Evolutionary conservation across 2,329 filamentous ascomycete genomes (phyloP), one percentile per base, ranked within the genome.

Genomic region (Penicillium sp.): DNA sequence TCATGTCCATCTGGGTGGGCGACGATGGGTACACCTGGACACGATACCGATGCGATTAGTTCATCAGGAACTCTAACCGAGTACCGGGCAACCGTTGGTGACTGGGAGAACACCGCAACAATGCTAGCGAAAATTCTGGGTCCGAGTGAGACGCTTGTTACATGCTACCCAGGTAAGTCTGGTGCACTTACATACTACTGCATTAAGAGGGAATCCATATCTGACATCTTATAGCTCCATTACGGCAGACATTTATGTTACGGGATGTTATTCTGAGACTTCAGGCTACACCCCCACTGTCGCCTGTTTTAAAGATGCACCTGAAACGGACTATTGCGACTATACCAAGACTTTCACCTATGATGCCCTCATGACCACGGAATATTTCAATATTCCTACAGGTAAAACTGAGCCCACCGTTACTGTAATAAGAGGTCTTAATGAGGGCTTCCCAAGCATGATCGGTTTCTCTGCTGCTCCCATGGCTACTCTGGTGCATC

Each of bases 1-100:
- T 53, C 61, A 43, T 64, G 60, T 35, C 62, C 62, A 1, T 53
- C 56, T 2, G 60, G 55, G n/a, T 64, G 62, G 62, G 35, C n/a
- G 5, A 61, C 58, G 0, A 49, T 57, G 2, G 62, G 62, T 10
- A 7, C 50, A 4, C 56, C 54, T 5, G 39, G 50, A 13, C 58
- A 53, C 9, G 45, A 57, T 31, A 53, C n/a, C 3, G 26, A 48
- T 5, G 21, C 43, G 1, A n/a, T 55, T 0, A 55, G n/a, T 19
- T 42, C 26, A 2, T 59, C 59, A 10, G 62, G 59, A 2, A 13
- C 39, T n/a, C 11, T 47, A 45, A 46, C n/a, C n/a, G 13, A 11
- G 5, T 16, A 29, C 25, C 21, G n/a, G 19, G n/a, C 10, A 2
- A 13, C 4, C 16, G 3, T 1, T 53, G 13, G 26, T n/a, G 21